A percentile compares a stretch with the other conserved stretches of the same genome.
phyloP scores from a whole-genome alignment of 352 stramenopile species.

The Peronospora destructor region DNA sequence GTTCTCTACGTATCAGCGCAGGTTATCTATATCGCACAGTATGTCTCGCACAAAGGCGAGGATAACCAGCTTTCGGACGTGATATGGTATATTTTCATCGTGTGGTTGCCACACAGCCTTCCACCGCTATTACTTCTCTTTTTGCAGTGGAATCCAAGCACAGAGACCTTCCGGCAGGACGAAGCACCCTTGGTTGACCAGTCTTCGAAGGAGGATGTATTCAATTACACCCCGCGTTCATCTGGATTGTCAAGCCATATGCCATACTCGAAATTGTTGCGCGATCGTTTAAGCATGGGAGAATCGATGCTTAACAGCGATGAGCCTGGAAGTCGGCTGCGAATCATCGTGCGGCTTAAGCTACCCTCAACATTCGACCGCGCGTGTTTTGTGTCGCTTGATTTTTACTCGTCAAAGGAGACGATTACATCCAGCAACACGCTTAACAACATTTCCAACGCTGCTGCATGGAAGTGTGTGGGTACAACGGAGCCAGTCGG shows the following conservation, averaged over 20 bases:
- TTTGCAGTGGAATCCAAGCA: constrained; percentile 82
- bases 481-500: constrained; percentile 73
- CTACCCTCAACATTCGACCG: constrained; percentile 68
- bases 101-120: constrained; percentile 73
- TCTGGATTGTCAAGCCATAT: constrained; percentile 74
- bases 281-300: constrained; percentile 65
- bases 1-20: constrained; percentile 83
- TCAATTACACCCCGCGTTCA: constrained; percentile 76
- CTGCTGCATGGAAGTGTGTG: constrained; percentile 75
- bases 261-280: constrained; percentile 69
- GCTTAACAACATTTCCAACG: constrained; percentile 46
- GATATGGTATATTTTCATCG: constrained; percentile 85
- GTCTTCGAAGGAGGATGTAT: constrained; percentile 76
- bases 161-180: constrained; percentile 54
- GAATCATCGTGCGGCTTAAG: constrained; percentile 78
- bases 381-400: constrained; percentile 76
- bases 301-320: constrained; percentile 76
- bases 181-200: constrained; percentile 53
- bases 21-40: constrained; percentile 85
- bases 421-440: constrained; percentile 44
- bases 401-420: constrained; percentile 76
- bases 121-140: constrained; percentile 75
- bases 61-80: constrained; percentile 66
- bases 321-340: constrained; percentile 73
- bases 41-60: constrained; percentile 50